Conservation (phyloP, 805 yeast genomes). For the Cyberlindnera saturnus region DNA sequence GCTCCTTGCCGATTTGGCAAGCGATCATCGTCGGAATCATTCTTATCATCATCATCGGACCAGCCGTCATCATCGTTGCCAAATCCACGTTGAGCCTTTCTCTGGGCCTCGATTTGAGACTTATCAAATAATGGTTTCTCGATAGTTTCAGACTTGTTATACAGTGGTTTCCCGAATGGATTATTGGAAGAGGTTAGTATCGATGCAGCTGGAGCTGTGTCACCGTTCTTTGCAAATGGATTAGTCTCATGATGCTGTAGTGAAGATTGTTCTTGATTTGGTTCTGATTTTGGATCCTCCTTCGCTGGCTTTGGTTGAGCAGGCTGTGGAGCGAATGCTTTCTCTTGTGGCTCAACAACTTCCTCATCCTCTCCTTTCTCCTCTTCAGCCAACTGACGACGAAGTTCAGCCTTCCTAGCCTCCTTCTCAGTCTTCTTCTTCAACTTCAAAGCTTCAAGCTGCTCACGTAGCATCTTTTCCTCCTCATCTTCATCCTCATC, state of each 20-base stretch:
- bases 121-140: slow-evolving; percentile 38
- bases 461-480: slow-evolving; percentile 37
- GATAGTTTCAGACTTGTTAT: slow-evolving; percentile 18
- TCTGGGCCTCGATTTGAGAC: slow-evolving; percentile 59
- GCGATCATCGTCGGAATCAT: slow-evolving; percentile 27
- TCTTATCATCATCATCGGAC: slow-evolving; percentile 28
- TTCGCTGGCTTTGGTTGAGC: slow-evolving; percentile 15
- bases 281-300: slow-evolving; percentile 3
- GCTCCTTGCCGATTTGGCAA: slow-evolving; percentile 26
- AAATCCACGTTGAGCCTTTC: slow-evolving; percentile 59
- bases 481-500: slow-evolving; percentile 46
- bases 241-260: slow-evolving; percentile 20
- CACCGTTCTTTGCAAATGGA: slow-evolving; percentile 19
- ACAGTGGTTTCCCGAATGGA: slow-evolving; percentile 54
- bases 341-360: slow-evolving; percentile 8
- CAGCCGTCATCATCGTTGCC: slow-evolving; percentile 30
- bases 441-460: slow-evolving; percentile 35
- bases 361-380: slow-evolving; percentile 40
- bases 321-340: slow-evolving; percentile 18
- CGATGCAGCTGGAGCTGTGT: slow-evolving; percentile 5
- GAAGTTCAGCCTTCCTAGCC: slow-evolving; percentile 50
- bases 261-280: background rate
- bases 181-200: slow-evolving; percentile 29
- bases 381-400: slow-evolving; percentile 51
- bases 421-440: slow-evolving; percentile 55